Base-by-base conservation (phyloP, 495 filamentous ascomycete genomes). In the Monascus purpureus region DNA sequence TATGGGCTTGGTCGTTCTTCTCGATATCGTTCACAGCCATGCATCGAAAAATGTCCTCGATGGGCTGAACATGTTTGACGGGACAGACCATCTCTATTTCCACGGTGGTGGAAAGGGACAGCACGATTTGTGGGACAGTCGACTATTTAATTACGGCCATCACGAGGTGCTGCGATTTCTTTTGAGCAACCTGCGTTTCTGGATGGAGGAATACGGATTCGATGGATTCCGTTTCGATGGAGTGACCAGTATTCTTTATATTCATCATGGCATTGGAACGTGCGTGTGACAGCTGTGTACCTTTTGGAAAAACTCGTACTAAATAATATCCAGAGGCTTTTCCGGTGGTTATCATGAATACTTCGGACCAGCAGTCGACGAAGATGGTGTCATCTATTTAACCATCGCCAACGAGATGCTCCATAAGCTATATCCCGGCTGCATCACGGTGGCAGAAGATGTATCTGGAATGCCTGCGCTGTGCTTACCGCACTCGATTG, bases 291-390 rank as follows among this genome's bases (percentile, higher is more conserved):
- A 18, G 11, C 11, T 28, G 29, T 8, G 13, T 25, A 6, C 4
- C 32, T n/a, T n/a, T n/a, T n/a, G n/a, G n/a, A n/a, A n/a, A n/a
- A n/a, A n/a, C n/a, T n/a, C n/a, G n/a, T n/a, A 32, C 7, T 37
- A 41, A 35, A 38, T 15, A 23, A 33, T 25, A 17, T 17, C 4
- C 27, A 95, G 86, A 29, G 90, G 92, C 26, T 97, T 97, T 53
- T 95, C 87, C 7, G 90, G 90, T 37, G 90, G 92, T 15, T 97
- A 97, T 45, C 92, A 97, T 48, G 90, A 97, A 57, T 97, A 97
- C 60, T 97, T 93, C 55, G 92, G 90, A 17, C 63, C 77, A 7
- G 65, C 65, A 22, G 92, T 96, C n/a, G 90, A 97, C 38, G 83
- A 94, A 40, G 88, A 95, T 36, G 92, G 84, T 29, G 71, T 97